Evolutionary conservation across 108 stramenopile genomes (phyloP).

Genomic region (Pseudonitzschia pungens): DNA sequence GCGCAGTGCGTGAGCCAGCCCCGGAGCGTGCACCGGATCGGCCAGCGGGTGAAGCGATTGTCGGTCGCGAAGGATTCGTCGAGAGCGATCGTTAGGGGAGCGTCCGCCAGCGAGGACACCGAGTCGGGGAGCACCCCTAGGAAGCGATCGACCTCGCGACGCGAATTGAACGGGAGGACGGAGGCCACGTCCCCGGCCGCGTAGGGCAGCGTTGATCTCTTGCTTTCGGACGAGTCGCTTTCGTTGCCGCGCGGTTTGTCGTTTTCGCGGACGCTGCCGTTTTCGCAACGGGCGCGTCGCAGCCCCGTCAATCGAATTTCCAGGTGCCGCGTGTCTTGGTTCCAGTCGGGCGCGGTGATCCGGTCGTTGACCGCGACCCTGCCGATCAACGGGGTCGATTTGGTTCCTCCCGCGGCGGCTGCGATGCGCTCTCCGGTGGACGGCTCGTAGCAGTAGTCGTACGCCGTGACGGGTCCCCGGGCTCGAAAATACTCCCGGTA

Average conservation of each 20-base stretch:
- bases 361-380: constrained; percentile 59
- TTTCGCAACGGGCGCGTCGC: background rate
- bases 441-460: too few relatives aligned
- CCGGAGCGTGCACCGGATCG: constrained; percentile 61
- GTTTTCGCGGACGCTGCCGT: too few relatives aligned
- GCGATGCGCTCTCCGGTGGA: background rate
- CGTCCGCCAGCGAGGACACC: constrained; percentile 54
- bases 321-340: constrained; percentile 79
- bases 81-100: constrained; percentile 38
- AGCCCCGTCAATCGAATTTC: constrained; percentile 32
- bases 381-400: constrained; percentile 40
- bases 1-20: constrained; percentile 76
- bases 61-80: constrained; percentile 15
- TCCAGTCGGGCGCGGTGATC: constrained; percentile 69
- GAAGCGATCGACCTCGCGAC: constrained; percentile 54
- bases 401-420: background rate
- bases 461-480: constrained; percentile 61
- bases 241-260: background rate
- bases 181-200: constrained; percentile 78
- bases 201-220: constrained; percentile 56
- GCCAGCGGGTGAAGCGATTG: constrained; percentile 56
- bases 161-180: constrained; percentile 65
- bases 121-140: constrained; percentile 57
- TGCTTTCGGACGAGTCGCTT: background rate
- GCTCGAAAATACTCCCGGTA: constrained; percentile 63